A percentile compares a stretch with the other conserved stretches of the same genome.
These are phyloP conservation scores for Quercus rubra DNA, from an alignment of 306 rosid species.

Conservation along the genomic window DNA sequence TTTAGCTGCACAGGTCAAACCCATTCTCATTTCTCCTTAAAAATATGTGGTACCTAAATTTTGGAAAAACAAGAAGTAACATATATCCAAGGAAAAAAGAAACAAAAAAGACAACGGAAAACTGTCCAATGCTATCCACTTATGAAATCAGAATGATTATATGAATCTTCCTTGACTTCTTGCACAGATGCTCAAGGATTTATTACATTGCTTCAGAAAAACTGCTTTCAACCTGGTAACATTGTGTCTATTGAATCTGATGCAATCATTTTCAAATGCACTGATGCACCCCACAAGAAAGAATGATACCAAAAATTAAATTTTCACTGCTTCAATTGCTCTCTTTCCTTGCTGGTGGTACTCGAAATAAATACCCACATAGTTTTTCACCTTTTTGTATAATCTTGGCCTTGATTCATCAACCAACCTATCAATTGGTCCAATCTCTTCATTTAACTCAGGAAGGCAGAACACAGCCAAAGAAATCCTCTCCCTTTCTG, in stretches of 20 bases:
- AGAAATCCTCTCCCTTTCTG: constrained; percentile 54
- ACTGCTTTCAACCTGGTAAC: neutral
- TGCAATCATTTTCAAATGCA: neutral
- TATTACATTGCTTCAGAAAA: neutral
- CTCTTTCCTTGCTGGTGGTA: constrained; percentile 60
- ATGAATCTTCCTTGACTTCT: neutral
- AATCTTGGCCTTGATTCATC: constrained; percentile 48
- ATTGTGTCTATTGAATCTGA: neutral
- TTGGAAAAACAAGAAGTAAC: neutral
- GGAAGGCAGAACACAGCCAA: constrained; percentile 53
- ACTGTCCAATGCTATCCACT: neutral
- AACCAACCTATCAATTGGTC: constrained; percentile 42
- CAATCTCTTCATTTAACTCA: constrained; percentile 44
- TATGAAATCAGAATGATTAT: neutral
- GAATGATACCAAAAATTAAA: no score
- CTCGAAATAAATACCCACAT: constrained; percentile 30
- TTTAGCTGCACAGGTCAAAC: no score
- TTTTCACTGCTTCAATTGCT: constrained; percentile 48
- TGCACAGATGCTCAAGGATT: neutral
- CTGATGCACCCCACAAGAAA: neutral
- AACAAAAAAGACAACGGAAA: neutral
- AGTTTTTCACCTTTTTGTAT: constrained; percentile 45
- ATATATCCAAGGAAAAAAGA: neutral
- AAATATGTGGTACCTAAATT: neutral
- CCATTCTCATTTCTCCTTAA: no score